phyloP scores from a whole-genome alignment of 257 asterid species.

The Ehretia macrophylla region DNA sequence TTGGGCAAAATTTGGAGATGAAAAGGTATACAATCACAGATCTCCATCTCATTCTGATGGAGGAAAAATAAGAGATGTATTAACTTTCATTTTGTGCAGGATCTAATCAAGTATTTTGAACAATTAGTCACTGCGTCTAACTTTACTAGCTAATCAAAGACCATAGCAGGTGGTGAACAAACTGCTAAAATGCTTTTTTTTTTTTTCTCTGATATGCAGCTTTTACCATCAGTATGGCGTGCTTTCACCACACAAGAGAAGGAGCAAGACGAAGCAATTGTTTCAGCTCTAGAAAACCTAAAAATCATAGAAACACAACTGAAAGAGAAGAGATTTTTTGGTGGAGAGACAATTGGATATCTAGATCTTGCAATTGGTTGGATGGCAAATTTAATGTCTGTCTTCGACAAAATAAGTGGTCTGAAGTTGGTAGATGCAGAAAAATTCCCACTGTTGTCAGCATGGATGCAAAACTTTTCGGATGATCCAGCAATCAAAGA shows the following conservation, averaged over 20 bases:
- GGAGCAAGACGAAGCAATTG: conserved; percentile 37
- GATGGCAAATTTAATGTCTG: conserved; percentile 37
- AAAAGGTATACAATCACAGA: conserved; percentile 35
- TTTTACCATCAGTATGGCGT: conserved; percentile 35
- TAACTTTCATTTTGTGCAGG: too few species aligned
- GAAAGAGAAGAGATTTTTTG: conserved; percentile 47
- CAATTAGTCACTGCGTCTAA: too few species aligned
- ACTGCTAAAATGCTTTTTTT: neutral
- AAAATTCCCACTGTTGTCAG: conserved; percentile 39
- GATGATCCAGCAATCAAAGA: conserved; percentile 46
- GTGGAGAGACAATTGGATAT: conserved; percentile 60
- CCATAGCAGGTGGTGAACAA: neutral
- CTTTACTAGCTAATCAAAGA: neutral
- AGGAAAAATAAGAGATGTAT: neutral
- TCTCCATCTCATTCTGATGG: neutral
- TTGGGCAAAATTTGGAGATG: conserved; percentile 74
- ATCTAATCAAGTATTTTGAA: too few species aligned
- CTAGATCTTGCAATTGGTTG: conserved; percentile 57
- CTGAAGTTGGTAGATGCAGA: conserved; percentile 36
- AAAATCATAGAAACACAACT: conserved; percentile 43
- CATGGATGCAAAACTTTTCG: conserved; percentile 44
- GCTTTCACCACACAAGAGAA: conserved; percentile 31
- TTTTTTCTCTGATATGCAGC: conserved; percentile 25
- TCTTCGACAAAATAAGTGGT: conserved; percentile 40
- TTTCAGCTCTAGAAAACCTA: conserved; percentile 28